Percentiles rank a stretch among this genome's conserved stretches.
These are phyloP conservation scores for Coemansia sp. DNA, from an alignment of 192 early-diverging fungal species.

Conservation along the genomic window DNA sequence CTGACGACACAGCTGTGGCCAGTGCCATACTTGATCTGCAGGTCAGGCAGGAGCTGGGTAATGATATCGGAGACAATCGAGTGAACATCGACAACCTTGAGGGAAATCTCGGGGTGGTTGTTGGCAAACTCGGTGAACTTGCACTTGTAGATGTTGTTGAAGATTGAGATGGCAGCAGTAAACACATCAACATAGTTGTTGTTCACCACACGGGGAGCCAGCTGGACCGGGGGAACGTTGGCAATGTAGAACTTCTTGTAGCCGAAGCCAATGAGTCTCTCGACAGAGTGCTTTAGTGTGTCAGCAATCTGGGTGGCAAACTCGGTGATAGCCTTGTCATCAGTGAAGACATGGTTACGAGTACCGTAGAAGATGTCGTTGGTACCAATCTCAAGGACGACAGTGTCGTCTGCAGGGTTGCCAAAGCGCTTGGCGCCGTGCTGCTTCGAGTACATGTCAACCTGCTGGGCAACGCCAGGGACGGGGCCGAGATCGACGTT, in stretches of 20 bases:
- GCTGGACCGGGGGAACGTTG: slow-evolving; percentile 5
- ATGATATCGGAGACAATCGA: neutral
- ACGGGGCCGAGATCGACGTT: neutral
- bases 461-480: slow-evolving; percentile 5
- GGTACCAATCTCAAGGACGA: slow-evolving; percentile 13
- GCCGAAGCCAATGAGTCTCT: slow-evolving; percentile 4
- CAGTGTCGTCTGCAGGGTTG: slow-evolving; percentile 1
- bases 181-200: neutral
- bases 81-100: slow-evolving; percentile 4
- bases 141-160: neutral
- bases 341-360: neutral
- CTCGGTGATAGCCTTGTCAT: neutral
- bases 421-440: slow-evolving; percentile 2
- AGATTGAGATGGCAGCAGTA: neutral
- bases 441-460: slow-evolving; percentile 2
- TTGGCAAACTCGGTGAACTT: slow-evolving; percentile 3
- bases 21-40: slow-evolving; percentile 4
- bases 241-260: slow-evolving; percentile 5
- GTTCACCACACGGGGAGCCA: slow-evolving; percentile 4
- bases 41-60: slow-evolving; percentile 4
- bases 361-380: slow-evolving; percentile 11
- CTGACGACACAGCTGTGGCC: slow-evolving; percentile 2
- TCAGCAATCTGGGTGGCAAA: slow-evolving; percentile 1
- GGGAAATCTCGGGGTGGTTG: neutral
- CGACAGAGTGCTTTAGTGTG: neutral